phyloP scores from a whole-genome alignment of 2,329 filamentous ascomycete species.

The Curvularia verruculosa region DNA sequence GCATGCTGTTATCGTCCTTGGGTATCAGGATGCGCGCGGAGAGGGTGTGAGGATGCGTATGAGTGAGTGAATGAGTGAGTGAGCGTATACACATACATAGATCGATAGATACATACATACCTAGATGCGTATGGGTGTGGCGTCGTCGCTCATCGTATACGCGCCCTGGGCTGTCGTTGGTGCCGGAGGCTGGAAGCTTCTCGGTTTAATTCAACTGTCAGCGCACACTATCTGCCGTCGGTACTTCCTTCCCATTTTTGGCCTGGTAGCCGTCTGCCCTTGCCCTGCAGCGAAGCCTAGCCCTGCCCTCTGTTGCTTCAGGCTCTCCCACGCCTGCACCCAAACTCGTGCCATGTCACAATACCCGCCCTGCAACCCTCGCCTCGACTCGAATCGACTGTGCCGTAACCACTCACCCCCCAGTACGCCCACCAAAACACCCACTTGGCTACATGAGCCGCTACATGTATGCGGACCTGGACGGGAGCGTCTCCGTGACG shows the following conservation, averaged over 20 bases:
- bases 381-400: not conserved
- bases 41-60: too few relatives aligned
- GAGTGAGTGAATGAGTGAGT: too few relatives aligned
- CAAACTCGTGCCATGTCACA: conserved; percentile 2
- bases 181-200: not conserved
- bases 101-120: too few relatives aligned
- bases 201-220: conserved; percentile 15
- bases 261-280: not conserved
- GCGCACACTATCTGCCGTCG: conserved; percentile 11
- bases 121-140: not conserved
- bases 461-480: not conserved
- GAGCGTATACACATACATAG: too few relatives aligned
- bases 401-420: not conserved
- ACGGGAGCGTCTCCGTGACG: not conserved
- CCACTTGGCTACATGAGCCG: not conserved
- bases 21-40: not conserved
- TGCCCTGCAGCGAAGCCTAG: conserved; percentile 3
- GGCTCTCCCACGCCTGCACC: conserved; percentile 1
- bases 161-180: not conserved
- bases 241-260: not conserved
- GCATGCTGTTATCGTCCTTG: not conserved
- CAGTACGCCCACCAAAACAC: not conserved
- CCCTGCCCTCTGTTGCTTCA: conserved; percentile 3
- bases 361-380: too few relatives aligned
- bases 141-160: not conserved